phyloP scores from a whole-genome alignment of 805 yeast species.

The Myxozyma monticola region DNA sequence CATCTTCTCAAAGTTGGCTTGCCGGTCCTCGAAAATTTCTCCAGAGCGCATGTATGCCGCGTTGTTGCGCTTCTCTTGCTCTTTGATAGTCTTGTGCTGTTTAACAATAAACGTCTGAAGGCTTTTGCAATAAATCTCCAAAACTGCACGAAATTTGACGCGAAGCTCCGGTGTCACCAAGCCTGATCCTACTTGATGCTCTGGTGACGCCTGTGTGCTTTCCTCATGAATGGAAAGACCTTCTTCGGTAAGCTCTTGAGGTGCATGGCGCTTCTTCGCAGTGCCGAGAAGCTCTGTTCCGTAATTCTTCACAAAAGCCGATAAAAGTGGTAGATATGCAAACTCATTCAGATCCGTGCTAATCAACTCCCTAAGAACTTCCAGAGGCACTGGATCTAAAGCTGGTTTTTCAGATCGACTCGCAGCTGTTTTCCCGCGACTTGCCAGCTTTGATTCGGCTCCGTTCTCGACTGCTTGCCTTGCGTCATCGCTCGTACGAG shows the following conservation, averaged over 20 bases:
- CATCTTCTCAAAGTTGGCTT: conserved; percentile 30
- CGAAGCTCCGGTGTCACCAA: conserved; percentile 33
- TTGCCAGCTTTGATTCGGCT: not conserved
- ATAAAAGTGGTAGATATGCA: conserved; percentile 29
- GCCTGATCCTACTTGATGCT: not conserved
- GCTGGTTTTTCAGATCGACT: not conserved
- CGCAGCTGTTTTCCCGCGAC: not conserved
- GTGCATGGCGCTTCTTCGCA: not conserved
- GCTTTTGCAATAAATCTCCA: conserved; percentile 10
- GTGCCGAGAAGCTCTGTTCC: conserved; percentile 60
- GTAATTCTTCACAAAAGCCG: conserved; percentile 54
- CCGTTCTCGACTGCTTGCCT: conserved; percentile 34
- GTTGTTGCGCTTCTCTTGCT: conserved; percentile 45
- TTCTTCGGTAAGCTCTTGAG: not conserved
- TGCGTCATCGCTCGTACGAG: conserved; percentile 48
- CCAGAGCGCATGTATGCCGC: conserved; percentile 70
- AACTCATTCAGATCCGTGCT: conserved; percentile 25
- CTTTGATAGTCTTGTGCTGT: conserved; percentile 33
- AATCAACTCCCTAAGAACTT: conserved; percentile 49
- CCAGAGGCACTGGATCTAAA: conserved; percentile 42
- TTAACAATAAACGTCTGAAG: conserved; percentile 3
- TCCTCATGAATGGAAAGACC: not conserved
- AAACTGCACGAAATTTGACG: conserved; percentile 33
- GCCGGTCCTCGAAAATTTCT: conserved; percentile 48
- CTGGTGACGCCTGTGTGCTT: too few relatives aligned